Percentiles rank a stretch among this genome's conserved stretches.
phyloP scores from a whole-genome alignment of 2,329 filamentous ascomycete species.

The Xylariales sp. region DNA sequence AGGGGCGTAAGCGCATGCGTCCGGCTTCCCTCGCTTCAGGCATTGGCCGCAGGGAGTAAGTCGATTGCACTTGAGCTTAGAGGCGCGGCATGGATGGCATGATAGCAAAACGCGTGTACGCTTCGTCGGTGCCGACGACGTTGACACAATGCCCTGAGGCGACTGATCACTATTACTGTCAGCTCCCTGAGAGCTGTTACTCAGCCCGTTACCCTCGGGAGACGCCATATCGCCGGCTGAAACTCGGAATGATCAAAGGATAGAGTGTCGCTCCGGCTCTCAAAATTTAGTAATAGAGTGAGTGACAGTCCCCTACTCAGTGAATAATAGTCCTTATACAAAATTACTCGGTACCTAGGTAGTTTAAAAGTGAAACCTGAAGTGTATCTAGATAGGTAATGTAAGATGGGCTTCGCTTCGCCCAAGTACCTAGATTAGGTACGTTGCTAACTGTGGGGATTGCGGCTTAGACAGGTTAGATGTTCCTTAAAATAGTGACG shows the following conservation, averaged over 20 bases:
- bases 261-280: background rate
- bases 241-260: background rate
- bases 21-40: constrained; percentile 59
- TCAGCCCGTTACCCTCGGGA: constrained; percentile 7
- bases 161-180: constrained; percentile 21
- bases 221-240: constrained; percentile 19
- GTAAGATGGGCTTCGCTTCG: too few relatives aligned
- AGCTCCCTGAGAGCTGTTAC: constrained; percentile 20
- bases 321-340: background rate
- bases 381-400: too few relatives aligned
- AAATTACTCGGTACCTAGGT: background rate
- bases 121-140: constrained; percentile 48
- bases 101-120: constrained; percentile 63
- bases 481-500: too few relatives aligned
- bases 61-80: constrained; percentile 69
- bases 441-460: too few relatives aligned
- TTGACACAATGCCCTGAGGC: background rate
- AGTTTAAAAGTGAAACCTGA: background rate
- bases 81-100: constrained; percentile 63
- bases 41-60: constrained; percentile 64
- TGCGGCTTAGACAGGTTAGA: too few relatives aligned
- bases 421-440: too few relatives aligned
- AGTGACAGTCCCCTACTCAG: background rate
- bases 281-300: background rate
- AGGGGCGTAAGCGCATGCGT: constrained; percentile 62